Base-by-base conservation (phyloP, 176 grass and related monocot genomes). In the Chrysopogon serrulatus region DNA sequence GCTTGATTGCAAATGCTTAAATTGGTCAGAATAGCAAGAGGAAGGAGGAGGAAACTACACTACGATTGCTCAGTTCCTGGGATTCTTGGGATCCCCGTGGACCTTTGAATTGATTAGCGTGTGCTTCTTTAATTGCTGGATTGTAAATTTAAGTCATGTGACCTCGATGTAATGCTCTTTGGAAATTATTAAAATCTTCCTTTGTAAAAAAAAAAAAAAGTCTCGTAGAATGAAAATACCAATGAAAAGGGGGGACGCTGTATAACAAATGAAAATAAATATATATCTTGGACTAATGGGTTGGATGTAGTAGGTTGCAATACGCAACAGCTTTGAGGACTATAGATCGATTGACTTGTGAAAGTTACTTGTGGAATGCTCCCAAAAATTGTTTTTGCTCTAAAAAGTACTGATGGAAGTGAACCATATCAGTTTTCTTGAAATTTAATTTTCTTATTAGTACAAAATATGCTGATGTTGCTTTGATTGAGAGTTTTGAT, bases 11-110 rank as follows among this genome's bases (percentile, higher is more conserved):
- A 66, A 71, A 51, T 77, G n/a, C 40, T 62, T 77, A 64, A 71
- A 78, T 33, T 41, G 86, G 24, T 27, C 39, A 16, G 18, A 39
- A 62, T 51, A 32, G n/a, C 35, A 36, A 65, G 23, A 23, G 32
- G 71, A 27, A 3, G 0, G 34, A 37, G 8, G 15, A 24, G 15
- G 14, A 17, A 9, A 3, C 41, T 47, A 37, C 43, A 66, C 14
- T 33, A 57, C 27, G 45, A 82, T 74, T 36, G 36, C 27, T 75
- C 68, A 23, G 67, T 88, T 79, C 68, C 59, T 66, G 30, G 69
- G 69, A 75, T 68, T 74, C 2, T 47, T 74, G 68, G 60, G 30
- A 57, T 67, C 9, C 16, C 16, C 18, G 23, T 79, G n/a, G 47
- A 75, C 71, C 26, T 48, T 41, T 8, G 23, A 26, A 12, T 56